Conservation (phyloP, 495 filamentous ascomycete genomes). For the Tuber borchii region DNA sequence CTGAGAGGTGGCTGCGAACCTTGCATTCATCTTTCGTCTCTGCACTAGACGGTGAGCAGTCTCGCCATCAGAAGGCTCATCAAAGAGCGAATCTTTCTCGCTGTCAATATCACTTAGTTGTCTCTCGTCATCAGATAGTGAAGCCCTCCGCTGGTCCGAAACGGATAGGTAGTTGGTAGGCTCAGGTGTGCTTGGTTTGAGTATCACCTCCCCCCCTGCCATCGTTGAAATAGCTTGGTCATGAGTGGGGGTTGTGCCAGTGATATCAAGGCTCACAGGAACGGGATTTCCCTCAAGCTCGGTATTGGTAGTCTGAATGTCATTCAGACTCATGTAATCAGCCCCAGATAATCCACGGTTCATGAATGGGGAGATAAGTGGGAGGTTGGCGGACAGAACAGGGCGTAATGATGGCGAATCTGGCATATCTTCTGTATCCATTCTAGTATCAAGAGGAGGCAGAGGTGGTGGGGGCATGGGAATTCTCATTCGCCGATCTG, state of each 20-base stretch:
- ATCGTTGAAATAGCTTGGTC: neutral
- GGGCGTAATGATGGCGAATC: slow-evolving; percentile 39
- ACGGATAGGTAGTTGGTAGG: slow-evolving; percentile 2
- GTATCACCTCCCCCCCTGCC: slow-evolving; percentile 11
- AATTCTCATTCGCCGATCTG: slow-evolving; percentile 13
- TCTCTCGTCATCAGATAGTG: slow-evolving; percentile 28
- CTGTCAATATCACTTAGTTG: slow-evolving; percentile 25
- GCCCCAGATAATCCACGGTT: slow-evolving; percentile 23
- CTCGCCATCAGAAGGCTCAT: slow-evolving; percentile 36
- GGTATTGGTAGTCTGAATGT: neutral
- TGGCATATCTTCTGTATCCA: slow-evolving; percentile 13
- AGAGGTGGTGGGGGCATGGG: slow-evolving; percentile 36
- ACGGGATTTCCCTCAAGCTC: neutral
- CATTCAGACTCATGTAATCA: slow-evolving; percentile 23
- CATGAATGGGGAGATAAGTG: slow-evolving; percentile 40
- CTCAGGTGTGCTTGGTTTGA: slow-evolving; percentile 9
- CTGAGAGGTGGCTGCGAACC: slow-evolving; percentile 19
- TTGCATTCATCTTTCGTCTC: slow-evolving; percentile 9
- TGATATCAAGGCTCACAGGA: neutral
- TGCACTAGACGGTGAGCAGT: slow-evolving; percentile 18
- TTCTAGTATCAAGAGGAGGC: slow-evolving; percentile 19
- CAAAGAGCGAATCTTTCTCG: slow-evolving; percentile 40
- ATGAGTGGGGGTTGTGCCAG: slow-evolving; percentile 5
- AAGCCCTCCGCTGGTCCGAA: slow-evolving; percentile 25
- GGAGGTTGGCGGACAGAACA: slow-evolving; percentile 37